Conservation (phyloP, 2,329 filamentous ascomycete genomes). For the Harringtonia lauricola region DNA sequence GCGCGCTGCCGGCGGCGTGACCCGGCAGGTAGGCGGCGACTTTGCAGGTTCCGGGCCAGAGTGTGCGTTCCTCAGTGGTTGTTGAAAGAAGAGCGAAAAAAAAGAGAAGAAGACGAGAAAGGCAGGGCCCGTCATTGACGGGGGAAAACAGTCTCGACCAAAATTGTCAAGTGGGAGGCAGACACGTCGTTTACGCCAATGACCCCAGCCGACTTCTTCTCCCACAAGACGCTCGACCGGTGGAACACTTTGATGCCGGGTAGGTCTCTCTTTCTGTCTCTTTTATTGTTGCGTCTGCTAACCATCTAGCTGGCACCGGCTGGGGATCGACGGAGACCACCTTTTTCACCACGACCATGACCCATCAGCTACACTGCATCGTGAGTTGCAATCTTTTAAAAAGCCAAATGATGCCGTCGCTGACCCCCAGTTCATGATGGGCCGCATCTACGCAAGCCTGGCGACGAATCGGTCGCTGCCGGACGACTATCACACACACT, state of each 20-base stretch:
- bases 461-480: constrained; percentile 13
- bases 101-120: too few species aligned
- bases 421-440: constrained; percentile 21
- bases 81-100: too few species aligned
- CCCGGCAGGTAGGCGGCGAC: constrained; percentile 27
- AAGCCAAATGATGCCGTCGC: neutral
- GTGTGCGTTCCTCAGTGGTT: constrained; percentile 12
- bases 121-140: too few species aligned
- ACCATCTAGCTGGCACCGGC: constrained; percentile 19
- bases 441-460: constrained; percentile 19
- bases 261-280: constrained; percentile 12
- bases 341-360: constrained; percentile 28
- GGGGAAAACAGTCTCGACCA: constrained; percentile 25
- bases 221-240: constrained; percentile 21
- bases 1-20: neutral
- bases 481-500: constrained; percentile 21
- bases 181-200: constrained; percentile 28
- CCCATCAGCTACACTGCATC: constrained; percentile 29
- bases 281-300: neutral
- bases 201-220: constrained; percentile 26
- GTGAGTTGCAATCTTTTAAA: constrained; percentile 15
- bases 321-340: constrained; percentile 22
- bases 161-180: constrained; percentile 25
- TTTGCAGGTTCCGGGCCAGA: constrained; percentile 23
- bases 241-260: constrained; percentile 30